A percentile compares a stretch with the other conserved stretches of the same genome.
Conservation (phyloP, 495 filamentous ascomycete species). For the Thozetella sp. region DNA sequence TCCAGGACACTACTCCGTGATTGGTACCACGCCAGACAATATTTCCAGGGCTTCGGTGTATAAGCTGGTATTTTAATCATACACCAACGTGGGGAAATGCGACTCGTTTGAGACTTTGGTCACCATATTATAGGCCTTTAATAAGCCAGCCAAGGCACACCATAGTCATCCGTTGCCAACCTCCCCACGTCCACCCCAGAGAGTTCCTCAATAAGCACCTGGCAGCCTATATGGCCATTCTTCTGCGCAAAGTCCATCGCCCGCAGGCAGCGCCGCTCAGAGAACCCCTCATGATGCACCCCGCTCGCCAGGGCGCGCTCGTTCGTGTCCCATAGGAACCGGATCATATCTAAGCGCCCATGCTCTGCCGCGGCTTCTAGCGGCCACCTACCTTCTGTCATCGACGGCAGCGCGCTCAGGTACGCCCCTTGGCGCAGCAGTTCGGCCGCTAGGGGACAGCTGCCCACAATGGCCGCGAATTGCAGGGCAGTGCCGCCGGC, state of each 20-base stretch:
- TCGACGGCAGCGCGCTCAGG: slow-evolving; percentile 15
- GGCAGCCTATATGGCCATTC: slow-evolving; percentile 14
- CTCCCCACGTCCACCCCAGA: slow-evolving; percentile 3
- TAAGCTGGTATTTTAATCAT: no score
- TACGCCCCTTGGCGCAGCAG: slow-evolving; percentile 19
- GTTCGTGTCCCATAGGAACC: slow-evolving; percentile 34
- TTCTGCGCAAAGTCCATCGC: slow-evolving; percentile 15
- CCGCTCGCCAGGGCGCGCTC: not conserved
- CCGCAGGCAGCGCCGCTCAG: slow-evolving; percentile 10
- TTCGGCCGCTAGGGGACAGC: slow-evolving; percentile 18
- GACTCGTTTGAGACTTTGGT: no score
- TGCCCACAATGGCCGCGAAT: slow-evolving; percentile 17
- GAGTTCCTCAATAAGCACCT: slow-evolving; percentile 7
- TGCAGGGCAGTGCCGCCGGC: slow-evolving; percentile 22
- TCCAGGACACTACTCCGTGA: no score
- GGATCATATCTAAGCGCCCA: slow-evolving; percentile 43
- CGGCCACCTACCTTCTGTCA: slow-evolving; percentile 35
- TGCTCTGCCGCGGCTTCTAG: slow-evolving; percentile 46
- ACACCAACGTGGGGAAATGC: no score
- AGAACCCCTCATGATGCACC: slow-evolving; percentile 8
- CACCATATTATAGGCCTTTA: not conserved
- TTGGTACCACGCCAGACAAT: no score
- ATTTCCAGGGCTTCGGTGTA: no score
- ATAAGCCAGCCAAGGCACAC: slow-evolving; percentile 9
- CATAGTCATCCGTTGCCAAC: slow-evolving; percentile 8